Evolutionary conservation across 2,329 filamentous ascomycete species (phyloP).

Genomic region (Ceratocystis papillata): DNA sequence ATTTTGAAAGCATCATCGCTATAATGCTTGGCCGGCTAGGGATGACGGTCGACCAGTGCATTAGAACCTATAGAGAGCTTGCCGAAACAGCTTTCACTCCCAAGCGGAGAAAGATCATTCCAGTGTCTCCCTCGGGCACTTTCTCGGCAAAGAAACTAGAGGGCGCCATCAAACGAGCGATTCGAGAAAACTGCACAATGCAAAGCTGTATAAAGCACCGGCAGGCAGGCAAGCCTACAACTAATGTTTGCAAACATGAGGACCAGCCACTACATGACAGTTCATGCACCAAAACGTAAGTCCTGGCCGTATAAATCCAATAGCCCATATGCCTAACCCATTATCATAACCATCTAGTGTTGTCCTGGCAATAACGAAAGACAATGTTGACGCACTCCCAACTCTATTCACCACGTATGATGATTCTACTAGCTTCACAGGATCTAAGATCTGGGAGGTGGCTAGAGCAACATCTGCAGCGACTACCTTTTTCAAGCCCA

Average conservation of each 20-base stretch:
- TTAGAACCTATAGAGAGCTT: neutral
- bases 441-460: slow-evolving; percentile 3
- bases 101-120: neutral
- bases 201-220: neutral
- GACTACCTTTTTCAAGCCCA: slow-evolving; percentile 29
- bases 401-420: slow-evolving; percentile 29
- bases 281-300: neutral
- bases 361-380: neutral
- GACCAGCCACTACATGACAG: neutral
- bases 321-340: neutral
- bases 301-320: neutral
- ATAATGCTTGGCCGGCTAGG: neutral
- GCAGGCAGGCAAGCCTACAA: neutral
- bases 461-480: slow-evolving; percentile 30
- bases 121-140: neutral
- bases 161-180: neutral
- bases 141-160: neutral
- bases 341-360: neutral
- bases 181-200: neutral
- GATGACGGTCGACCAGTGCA: neutral
- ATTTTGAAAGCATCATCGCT: neutral
- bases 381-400: slow-evolving; percentile 19
- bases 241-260: neutral
- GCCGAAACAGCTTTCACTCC: neutral
- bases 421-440: slow-evolving; percentile 23